Percentiles rank a stretch among this genome's conserved stretches.
Evolutionary conservation across 306 rosid genomes (phyloP).

Genomic region (Oemleria cerasiformis): DNA sequence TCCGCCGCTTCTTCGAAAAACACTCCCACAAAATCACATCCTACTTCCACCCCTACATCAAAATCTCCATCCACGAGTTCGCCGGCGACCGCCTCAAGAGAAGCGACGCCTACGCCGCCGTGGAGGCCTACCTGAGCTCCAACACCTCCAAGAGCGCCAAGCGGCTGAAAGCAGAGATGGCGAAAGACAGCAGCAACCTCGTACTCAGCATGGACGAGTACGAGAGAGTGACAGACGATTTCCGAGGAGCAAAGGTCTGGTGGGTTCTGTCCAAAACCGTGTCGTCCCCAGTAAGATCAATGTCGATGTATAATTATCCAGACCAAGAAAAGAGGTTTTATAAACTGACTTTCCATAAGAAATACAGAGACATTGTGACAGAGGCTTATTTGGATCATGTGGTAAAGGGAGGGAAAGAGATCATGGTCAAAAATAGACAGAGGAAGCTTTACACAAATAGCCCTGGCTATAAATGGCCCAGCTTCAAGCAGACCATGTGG

Average conservation of each 20-base stretch:
- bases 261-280: slow-evolving; percentile 57
- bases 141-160: slow-evolving; percentile 72
- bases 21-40: slow-evolving; percentile 37
- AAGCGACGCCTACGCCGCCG: slow-evolving; percentile 70
- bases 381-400: slow-evolving; percentile 62
- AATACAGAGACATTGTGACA: slow-evolving; percentile 49
- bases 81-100: slow-evolving; percentile 70
- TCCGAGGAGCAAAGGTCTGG: slow-evolving; percentile 50
- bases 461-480: slow-evolving; percentile 79
- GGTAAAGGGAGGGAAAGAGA: slow-evolving; percentile 68
- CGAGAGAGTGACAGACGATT: slow-evolving; percentile 69
- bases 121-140: slow-evolving; percentile 77
- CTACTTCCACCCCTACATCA: slow-evolving; percentile 65
- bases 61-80: slow-evolving; percentile 73
- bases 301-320: slow-evolving; percentile 52
- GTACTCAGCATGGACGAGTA: slow-evolving; percentile 80
- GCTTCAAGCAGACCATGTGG: slow-evolving; percentile 79
- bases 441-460: slow-evolving; percentile 79
- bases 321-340: slow-evolving; percentile 72
- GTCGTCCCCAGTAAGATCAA: slow-evolving; percentile 41
- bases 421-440: slow-evolving; percentile 59
- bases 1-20: slow-evolving; percentile 49
- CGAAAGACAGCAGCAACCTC: slow-evolving; percentile 51
- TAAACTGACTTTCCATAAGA: slow-evolving; percentile 57
- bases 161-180: slow-evolving; percentile 85